phyloP scores from a whole-genome alignment of 768 basidiomycete species.

The Pleurotus sapidus region DNA sequence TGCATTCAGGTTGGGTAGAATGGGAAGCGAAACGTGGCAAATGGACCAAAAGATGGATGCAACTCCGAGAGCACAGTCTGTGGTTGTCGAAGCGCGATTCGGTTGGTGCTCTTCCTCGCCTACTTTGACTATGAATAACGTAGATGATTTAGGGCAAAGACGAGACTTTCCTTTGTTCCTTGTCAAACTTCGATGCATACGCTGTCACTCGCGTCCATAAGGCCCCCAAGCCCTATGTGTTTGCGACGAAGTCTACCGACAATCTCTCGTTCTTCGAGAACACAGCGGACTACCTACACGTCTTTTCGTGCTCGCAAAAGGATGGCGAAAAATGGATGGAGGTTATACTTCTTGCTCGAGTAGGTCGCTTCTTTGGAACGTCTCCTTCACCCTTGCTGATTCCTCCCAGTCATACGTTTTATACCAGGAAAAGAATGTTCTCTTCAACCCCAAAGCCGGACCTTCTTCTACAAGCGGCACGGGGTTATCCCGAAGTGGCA shows the following conservation, averaged over 20 bases:
- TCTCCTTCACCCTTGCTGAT: not conserved
- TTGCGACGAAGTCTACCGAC: slow-evolving; percentile 88
- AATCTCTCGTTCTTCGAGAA: slow-evolving; percentile 86
- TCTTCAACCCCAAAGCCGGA: slow-evolving; percentile 43
- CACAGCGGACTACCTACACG: slow-evolving; percentile 82
- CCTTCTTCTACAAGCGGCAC: slow-evolving; percentile 14
- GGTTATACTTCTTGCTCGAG: slow-evolving; percentile 77
- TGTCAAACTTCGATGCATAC: slow-evolving; percentile 90
- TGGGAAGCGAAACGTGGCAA: slow-evolving; percentile 91
- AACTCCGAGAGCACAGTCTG: slow-evolving; percentile 80
- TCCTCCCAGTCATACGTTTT: slow-evolving; percentile 71
- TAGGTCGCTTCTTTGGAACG: slow-evolving; percentile 34
- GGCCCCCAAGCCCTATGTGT: slow-evolving; percentile 81
- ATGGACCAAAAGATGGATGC: slow-evolving; percentile 92
- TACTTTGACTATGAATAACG: not conserved
- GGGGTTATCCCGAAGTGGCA: slow-evolving; percentile 38
- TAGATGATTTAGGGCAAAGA: slow-evolving; percentile 69
- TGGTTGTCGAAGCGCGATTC: slow-evolving; percentile 90
- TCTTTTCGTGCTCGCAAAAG: slow-evolving; percentile 73
- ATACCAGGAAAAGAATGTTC: slow-evolving; percentile 73
- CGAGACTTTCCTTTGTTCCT: slow-evolving; percentile 73
- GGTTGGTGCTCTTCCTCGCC: slow-evolving; percentile 39
- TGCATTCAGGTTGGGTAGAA: slow-evolving; percentile 68
- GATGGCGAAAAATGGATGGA: slow-evolving; percentile 77
- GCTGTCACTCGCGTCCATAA: slow-evolving; percentile 72